Conservation (phyloP, 2,329 filamentous ascomycete genomes). For the Fusarium verrucosum region DNA sequence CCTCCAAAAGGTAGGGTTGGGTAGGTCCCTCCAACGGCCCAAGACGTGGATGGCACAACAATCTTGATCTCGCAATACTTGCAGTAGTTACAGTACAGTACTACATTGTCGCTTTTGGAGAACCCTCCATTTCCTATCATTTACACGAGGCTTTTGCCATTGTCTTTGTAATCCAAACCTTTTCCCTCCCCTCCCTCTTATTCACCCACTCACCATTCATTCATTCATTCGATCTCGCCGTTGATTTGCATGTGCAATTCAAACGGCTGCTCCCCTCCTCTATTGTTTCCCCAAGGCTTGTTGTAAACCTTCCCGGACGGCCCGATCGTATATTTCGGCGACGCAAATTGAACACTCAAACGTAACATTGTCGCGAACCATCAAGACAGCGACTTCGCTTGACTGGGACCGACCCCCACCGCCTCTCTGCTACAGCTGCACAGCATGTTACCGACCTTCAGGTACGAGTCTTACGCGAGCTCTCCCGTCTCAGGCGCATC, state of each 20-base stretch:
- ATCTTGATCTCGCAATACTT: conserved; percentile 9
- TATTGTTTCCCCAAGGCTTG: conserved; percentile 19
- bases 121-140: conserved; percentile 9
- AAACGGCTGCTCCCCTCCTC: conserved; percentile 31
- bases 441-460: conserved; percentile 44
- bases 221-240: conserved; percentile 3
- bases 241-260: conserved; percentile 30
- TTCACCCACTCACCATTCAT: background rate
- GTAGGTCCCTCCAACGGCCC: conserved; percentile 25
- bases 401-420: conserved; percentile 3
- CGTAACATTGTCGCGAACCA: conserved; percentile 1
- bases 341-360: background rate
- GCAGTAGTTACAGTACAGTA: too few relatives aligned
- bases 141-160: background rate
- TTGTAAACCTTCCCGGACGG: conserved; percentile 15
- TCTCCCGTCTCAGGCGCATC: background rate
- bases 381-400: conserved; percentile 5
- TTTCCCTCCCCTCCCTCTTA: conserved; percentile 1
- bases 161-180: conserved; percentile 7
- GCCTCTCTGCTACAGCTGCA: conserved; percentile 29
- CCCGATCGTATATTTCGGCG: conserved; percentile 10
- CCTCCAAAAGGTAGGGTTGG: too few relatives aligned
- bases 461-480: conserved; percentile 27
- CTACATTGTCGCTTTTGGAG: conserved; percentile 19
- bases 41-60: conserved; percentile 29